phyloP scores from a whole-genome alignment of 306 rosid species.

The Mimosa pudica region DNA sequence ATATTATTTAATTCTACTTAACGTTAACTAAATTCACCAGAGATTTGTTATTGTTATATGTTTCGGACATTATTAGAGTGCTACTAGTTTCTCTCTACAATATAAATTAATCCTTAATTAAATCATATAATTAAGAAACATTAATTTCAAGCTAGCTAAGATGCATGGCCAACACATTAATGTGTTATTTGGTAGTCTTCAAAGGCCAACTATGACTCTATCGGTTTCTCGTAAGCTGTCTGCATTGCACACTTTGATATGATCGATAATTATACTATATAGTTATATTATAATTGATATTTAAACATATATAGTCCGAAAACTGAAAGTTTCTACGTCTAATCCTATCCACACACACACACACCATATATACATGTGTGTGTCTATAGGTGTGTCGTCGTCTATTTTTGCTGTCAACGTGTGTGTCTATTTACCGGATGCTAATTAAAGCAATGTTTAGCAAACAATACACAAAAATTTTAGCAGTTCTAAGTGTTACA shows the following conservation, averaged over 20 bases:
- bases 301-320: not conserved
- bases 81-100: too few species aligned
- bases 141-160: not conserved
- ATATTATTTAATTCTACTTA: not conserved
- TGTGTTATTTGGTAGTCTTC: conserved; percentile 7
- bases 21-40: not conserved
- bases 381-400: too few species aligned
- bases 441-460: too few species aligned
- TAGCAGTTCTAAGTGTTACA: too few species aligned
- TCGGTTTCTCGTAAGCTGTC: not conserved
- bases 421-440: too few species aligned
- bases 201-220: not conserved
- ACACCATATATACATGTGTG: not conserved
- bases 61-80: too few species aligned
- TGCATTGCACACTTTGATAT: not conserved
- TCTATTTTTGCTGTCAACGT: too few species aligned
- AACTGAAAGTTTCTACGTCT: not conserved
- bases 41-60: too few species aligned
- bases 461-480: too few species aligned
- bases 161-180: not conserved
- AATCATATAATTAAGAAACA: not conserved
- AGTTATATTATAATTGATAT: not conserved
- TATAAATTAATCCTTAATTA: too few species aligned
- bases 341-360: not conserved
- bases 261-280: not conserved